These are phyloP conservation scores for Coemansia erecta DNA, from an alignment of 192 early-diverging fungal genomes.

Conservation along the genomic window DNA sequence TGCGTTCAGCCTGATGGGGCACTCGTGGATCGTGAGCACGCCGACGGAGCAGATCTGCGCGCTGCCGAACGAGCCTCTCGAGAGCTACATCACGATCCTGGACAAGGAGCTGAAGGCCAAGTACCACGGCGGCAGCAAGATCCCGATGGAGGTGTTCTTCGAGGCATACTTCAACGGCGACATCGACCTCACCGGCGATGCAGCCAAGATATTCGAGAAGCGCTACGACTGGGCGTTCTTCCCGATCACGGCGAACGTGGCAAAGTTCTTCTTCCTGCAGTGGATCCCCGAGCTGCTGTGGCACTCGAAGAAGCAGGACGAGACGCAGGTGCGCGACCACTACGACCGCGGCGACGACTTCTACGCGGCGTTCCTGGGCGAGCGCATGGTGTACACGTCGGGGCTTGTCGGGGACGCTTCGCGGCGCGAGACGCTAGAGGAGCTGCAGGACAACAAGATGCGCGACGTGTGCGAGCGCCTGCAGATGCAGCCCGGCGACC, in stretches of 20 bases:
- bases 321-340: slow-evolving; percentile 96
- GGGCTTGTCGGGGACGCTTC: slow-evolving; percentile 79
- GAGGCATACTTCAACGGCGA: slow-evolving; percentile 96
- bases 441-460: slow-evolving; percentile 96
- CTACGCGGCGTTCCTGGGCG: slow-evolving; percentile 91
- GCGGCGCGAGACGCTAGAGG: slow-evolving; percentile 82
- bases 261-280: slow-evolving; percentile 90
- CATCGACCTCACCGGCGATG: slow-evolving; percentile 89
- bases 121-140: slow-evolving; percentile 80
- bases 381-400: slow-evolving; percentile 95
- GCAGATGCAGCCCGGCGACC: slow-evolving; percentile 80
- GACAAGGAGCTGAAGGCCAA: slow-evolving; percentile 69
- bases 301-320: slow-evolving; percentile 97
- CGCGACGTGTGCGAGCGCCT: slow-evolving; percentile 83
- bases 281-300: slow-evolving; percentile 97
- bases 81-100: slow-evolving; percentile 89
- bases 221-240: slow-evolving; percentile 95
- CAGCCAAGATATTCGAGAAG: slow-evolving; percentile 82
- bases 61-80: slow-evolving; percentile 77
- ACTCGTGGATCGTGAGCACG: slow-evolving; percentile 64
- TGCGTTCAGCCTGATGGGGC: slow-evolving; percentile 65
- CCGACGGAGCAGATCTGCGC: slow-evolving; percentile 60
- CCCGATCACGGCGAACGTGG: slow-evolving; percentile 78
- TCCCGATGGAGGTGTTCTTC: slow-evolving; percentile 97
- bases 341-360: slow-evolving; percentile 99